Evolutionary conservation across 257 asterid genomes (phyloP).

Genomic region (Paulownia fortunei): DNA sequence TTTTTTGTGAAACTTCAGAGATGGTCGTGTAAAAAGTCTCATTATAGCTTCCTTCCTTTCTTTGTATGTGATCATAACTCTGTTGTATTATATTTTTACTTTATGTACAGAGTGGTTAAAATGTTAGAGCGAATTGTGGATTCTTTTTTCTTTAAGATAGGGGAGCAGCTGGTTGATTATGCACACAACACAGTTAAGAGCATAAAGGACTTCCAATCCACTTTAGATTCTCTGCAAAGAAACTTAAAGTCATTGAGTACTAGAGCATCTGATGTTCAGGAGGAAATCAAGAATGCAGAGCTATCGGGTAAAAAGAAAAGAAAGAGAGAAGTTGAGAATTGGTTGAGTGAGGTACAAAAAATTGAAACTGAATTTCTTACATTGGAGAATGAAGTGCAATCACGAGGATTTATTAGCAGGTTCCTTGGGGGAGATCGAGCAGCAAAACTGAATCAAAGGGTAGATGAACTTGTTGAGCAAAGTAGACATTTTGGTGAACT

Average conservation of each 20-base stretch:
- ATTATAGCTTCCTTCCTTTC: too few relatives aligned
- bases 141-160: background rate
- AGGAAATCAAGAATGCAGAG: slow-evolving; percentile 1
- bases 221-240: background rate
- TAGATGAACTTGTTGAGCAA: slow-evolving; percentile 5
- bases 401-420: background rate
- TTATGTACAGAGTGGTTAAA: background rate
- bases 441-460: background rate
- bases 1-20: too few relatives aligned
- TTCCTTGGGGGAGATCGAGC: slow-evolving; percentile 19
- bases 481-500: slow-evolving; percentile 21
- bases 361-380: slow-evolving; percentile 6
- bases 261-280: slow-evolving; percentile 23
- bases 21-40: too few relatives aligned
- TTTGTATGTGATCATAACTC: too few relatives aligned
- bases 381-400: background rate
- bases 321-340: slow-evolving; percentile 28
- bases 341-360: slow-evolving; percentile 20
- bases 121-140: slow-evolving; percentile 5
- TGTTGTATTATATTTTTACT: too few relatives aligned
- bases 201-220: background rate
- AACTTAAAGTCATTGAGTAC: slow-evolving; percentile 8
- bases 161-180: slow-evolving; percentile 18
- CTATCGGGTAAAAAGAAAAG: slow-evolving; percentile 23
- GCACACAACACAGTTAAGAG: background rate